A percentile compares a stretch with the other conserved stretches of the same genome.
phyloP scores from a whole-genome alignment of 1,139 yeast species.

The Candida gigantensis region DNA sequence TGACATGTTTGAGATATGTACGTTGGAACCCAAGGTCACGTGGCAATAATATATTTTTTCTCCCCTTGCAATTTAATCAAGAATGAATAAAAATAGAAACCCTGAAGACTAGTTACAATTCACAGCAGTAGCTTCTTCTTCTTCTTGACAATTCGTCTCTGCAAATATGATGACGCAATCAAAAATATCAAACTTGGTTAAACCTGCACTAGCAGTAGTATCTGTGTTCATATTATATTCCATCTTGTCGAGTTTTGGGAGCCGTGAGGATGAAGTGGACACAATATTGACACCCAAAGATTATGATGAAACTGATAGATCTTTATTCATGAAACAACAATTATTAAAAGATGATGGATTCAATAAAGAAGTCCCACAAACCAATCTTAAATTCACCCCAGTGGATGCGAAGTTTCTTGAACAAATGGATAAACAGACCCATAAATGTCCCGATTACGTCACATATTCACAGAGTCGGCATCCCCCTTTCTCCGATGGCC shows the following conservation, averaged over 20 bases:
- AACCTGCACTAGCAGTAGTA: slow-evolving; percentile 6
- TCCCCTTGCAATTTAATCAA: too few relatives aligned
- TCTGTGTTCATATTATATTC: slow-evolving; percentile 2
- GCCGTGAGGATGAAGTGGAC: background rate
- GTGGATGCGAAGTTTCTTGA: slow-evolving; percentile 12
- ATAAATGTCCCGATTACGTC: slow-evolving; percentile 43
- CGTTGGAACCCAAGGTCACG: too few relatives aligned
- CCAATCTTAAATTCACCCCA: background rate
- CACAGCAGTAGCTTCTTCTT: too few relatives aligned
- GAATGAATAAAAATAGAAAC: too few relatives aligned
- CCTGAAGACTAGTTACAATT: too few relatives aligned
- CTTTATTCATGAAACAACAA: slow-evolving; percentile 1
- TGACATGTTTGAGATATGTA: too few relatives aligned
- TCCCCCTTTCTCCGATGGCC: slow-evolving; percentile 51
- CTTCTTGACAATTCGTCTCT: too few relatives aligned
- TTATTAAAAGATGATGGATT: background rate
- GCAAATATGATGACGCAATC: slow-evolving; percentile 42
- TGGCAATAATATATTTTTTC: too few relatives aligned
- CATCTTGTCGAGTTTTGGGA: background rate
- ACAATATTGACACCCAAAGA: background rate
- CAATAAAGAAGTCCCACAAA: background rate
- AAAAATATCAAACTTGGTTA: slow-evolving; percentile 2
- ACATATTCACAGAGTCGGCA: slow-evolving; percentile 46
- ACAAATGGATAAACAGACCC: slow-evolving; percentile 21
- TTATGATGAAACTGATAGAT: background rate